These are phyloP conservation scores for Blumeria graminis DNA, from an alignment of 2,329 filamentous ascomycete genomes.

Conservation along the genomic window DNA sequence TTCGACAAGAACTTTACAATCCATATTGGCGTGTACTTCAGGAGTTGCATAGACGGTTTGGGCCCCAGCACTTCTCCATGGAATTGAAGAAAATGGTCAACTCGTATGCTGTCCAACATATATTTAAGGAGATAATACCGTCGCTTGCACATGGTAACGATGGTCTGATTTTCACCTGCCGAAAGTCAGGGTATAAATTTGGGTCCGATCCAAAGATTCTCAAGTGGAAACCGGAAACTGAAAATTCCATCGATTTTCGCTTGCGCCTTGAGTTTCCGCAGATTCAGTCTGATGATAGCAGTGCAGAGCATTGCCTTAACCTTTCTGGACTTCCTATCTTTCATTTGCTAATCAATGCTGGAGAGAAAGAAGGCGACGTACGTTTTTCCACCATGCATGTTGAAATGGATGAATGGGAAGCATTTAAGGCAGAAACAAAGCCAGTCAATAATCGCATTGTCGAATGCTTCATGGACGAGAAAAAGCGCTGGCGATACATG, in stretches of 20 bases:
- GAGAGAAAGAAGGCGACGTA: conserved; percentile 24
- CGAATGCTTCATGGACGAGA: conserved; percentile 62
- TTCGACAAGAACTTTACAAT: conserved; percentile 50
- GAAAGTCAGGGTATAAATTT: conserved; percentile 63
- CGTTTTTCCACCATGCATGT: conserved; percentile 44
- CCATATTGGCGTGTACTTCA: conserved; percentile 42
- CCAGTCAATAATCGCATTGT: conserved; percentile 68
- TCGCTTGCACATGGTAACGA: conserved; percentile 80
- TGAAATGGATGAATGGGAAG: conserved; percentile 59
- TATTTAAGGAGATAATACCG: conserved; percentile 73
- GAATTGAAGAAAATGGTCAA: conserved; percentile 79
- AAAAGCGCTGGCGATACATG: conserved; percentile 65
- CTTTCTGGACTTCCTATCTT: conserved; percentile 65
- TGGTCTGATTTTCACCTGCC: conserved; percentile 92
- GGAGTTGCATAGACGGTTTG: conserved; percentile 42
- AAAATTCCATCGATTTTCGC: conserved; percentile 88
- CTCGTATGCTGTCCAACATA: conserved; percentile 70
- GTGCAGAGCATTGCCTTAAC: conserved; percentile 40
- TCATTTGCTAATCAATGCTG: conserved; percentile 45
- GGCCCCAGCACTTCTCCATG: conserved; percentile 53
- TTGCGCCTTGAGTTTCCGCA: conserved; percentile 53
- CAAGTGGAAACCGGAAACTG: conserved; percentile 90
- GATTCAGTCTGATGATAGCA: conserved; percentile 37
- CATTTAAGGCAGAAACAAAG: conserved; percentile 45
- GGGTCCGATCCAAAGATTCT: conserved; percentile 85